These are phyloP conservation scores for Acarospora socialis DNA, from an alignment of 2,329 filamentous ascomycete species.

Conservation along the genomic window DNA sequence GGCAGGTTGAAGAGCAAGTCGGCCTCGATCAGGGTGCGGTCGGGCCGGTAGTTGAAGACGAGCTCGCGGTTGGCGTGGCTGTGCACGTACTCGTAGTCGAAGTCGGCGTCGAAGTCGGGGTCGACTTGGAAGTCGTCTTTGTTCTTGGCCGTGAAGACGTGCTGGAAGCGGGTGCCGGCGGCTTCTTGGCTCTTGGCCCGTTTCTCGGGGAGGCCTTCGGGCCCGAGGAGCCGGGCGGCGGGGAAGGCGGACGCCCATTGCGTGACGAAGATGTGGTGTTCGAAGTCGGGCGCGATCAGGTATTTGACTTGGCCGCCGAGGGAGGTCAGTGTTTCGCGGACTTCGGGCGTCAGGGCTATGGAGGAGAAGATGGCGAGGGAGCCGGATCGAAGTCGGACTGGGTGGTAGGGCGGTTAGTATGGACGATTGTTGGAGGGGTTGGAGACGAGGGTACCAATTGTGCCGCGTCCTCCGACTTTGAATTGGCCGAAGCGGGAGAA, in stretches of 20 bases:
- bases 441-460: slow-evolving; percentile 45
- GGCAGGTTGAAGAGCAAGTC: slow-evolving; percentile 90
- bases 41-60: slow-evolving; percentile 71
- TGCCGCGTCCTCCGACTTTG: slow-evolving; percentile 76
- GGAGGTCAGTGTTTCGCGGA: slow-evolving; percentile 45
- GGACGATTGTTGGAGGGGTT: slow-evolving; percentile 7
- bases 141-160: slow-evolving; percentile 49
- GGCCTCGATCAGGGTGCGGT: slow-evolving; percentile 67
- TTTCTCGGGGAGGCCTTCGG: slow-evolving; percentile 73
- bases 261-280: slow-evolving; percentile 90
- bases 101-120: slow-evolving; percentile 72
- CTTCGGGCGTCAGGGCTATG: slow-evolving; percentile 64
- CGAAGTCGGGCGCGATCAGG: slow-evolving; percentile 73
- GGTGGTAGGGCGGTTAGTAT: slow-evolving; percentile 10
- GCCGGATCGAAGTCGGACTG: slow-evolving; percentile 66
- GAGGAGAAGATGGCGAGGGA: slow-evolving; percentile 83
- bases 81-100: slow-evolving; percentile 72
- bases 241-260: slow-evolving; percentile 74
- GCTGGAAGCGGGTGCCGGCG: slow-evolving; percentile 48
- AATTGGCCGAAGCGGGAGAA: slow-evolving; percentile 69
- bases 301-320: slow-evolving; percentile 62
- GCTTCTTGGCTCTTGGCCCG: slow-evolving; percentile 45
- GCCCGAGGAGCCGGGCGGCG: slow-evolving; percentile 62
- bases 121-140: slow-evolving; percentile 42
- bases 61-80: slow-evolving; percentile 74